Conservation (phyloP, 2,329 filamentous ascomycete species). For the Hortaea sp. region DNA sequence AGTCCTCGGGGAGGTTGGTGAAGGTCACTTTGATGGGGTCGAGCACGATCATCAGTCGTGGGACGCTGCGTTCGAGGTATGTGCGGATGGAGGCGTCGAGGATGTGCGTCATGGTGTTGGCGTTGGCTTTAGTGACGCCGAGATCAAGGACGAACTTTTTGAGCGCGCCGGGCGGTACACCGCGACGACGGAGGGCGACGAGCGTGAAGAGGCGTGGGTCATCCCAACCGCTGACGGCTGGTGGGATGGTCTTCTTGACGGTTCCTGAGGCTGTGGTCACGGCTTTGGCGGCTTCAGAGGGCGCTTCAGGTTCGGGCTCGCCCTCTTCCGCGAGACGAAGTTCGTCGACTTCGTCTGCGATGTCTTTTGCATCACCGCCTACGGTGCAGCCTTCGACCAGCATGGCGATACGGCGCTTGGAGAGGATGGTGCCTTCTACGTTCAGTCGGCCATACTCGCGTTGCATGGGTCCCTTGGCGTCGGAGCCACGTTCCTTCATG, state of each 20-base stretch:
- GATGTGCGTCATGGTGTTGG: conserved; percentile 68
- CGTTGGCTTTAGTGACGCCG: conserved; percentile 73
- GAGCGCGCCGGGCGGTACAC: conserved; percentile 79
- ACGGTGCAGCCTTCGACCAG: conserved; percentile 57
- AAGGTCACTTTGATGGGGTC: conserved; percentile 78
- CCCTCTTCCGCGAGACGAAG: conserved; percentile 35
- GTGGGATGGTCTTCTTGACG: conserved; percentile 26
- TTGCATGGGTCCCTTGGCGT: conserved; percentile 64
- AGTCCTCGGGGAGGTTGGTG: conserved; percentile 63
- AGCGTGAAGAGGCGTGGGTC: conserved; percentile 85
- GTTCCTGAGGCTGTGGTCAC: conserved; percentile 12
- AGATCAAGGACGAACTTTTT: conserved; percentile 85
- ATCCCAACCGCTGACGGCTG: conserved; percentile 73
- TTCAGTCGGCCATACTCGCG: conserved; percentile 74
- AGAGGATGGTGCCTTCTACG: conserved; percentile 74
- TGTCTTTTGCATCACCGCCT: conserved; percentile 16
- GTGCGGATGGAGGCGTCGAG: conserved; percentile 78
- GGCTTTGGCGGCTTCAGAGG: conserved; percentile 10
- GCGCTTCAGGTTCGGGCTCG: conserved; percentile 22
- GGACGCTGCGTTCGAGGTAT: conserved; percentile 80
- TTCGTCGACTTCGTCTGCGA: conserved; percentile 25
- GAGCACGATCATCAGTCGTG: conserved; percentile 78
- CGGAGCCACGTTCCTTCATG: conserved; percentile 58
- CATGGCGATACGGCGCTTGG: conserved; percentile 73
- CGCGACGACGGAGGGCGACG: conserved; percentile 70